Conservation (phyloP, 2,329 filamentous ascomycete species). For the Sporothrix brasiliensis region DNA sequence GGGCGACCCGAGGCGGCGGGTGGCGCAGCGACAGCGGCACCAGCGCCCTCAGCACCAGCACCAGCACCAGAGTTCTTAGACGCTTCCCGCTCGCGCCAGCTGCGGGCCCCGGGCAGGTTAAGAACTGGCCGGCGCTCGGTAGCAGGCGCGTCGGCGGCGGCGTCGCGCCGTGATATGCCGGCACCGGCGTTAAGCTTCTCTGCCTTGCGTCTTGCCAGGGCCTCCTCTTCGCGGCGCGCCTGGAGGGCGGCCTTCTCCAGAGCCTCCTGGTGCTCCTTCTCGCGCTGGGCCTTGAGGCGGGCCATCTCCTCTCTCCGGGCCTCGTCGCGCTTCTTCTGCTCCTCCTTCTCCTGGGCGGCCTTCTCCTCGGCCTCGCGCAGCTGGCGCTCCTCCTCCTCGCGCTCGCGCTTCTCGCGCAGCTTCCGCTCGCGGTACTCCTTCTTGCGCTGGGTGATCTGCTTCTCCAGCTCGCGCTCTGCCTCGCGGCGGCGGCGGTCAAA, state of each 20-base stretch:
- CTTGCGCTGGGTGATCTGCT: constrained; percentile 83
- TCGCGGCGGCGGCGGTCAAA: constrained; percentile 93
- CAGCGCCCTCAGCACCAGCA: constrained; percentile 36
- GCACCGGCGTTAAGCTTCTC: constrained; percentile 54
- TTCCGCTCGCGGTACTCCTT: constrained; percentile 85
- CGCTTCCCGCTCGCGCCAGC: constrained; percentile 74
- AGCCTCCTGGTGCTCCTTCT: constrained; percentile 68
- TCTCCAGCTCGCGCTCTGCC: constrained; percentile 90
- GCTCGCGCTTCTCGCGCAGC: constrained; percentile 79
- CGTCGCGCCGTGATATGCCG: constrained; percentile 21
- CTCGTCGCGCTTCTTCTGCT: constrained; percentile 77
- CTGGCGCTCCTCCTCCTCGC: constrained; percentile 78
- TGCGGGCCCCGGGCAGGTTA: constrained; percentile 60
- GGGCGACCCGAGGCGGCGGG: constrained; percentile 41
- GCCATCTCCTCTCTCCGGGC: constrained; percentile 73
- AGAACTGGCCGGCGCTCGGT: constrained; percentile 62
- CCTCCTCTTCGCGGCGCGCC: constrained; percentile 83
- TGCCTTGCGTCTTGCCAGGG: constrained; percentile 71
- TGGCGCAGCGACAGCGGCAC: constrained; percentile 31
- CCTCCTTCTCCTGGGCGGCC: constrained; percentile 77
- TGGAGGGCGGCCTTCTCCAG: constrained; percentile 69
- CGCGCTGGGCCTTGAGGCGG: constrained; percentile 66
- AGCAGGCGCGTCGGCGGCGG: constrained; percentile 46
- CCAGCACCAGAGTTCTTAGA: constrained; percentile 48
- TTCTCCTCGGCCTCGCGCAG: constrained; percentile 85